Evolutionary conservation across 306 rosid genomes (phyloP), one percentile per base, ranked within the genome.

Genomic region (Trifolium fragiferum): DNA sequence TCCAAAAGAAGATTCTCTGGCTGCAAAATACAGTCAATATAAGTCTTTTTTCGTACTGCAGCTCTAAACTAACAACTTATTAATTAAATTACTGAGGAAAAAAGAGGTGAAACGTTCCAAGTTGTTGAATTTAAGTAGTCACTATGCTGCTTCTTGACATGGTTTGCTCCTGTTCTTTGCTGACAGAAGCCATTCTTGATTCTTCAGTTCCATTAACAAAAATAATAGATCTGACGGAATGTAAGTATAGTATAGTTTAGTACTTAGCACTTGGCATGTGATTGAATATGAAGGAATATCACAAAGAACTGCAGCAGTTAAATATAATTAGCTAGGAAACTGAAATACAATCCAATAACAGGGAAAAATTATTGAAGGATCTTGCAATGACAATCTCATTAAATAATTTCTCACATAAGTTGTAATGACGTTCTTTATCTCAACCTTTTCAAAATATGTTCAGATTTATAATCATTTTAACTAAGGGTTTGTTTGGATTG

Each of bases 161-260:
- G 40, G 89, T 76, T 76, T 94, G 98, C 84, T 88, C 97, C 68
- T 84, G 87, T 78, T 91, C 97, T 86, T 91, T 94, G 86, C 96
- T 86, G 57, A 66, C 80, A 59, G 88, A 68, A 70, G 98, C 96
- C 77, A 90, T 64, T 87, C 89, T 87, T 69, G 82, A 83, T 81
- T 94, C 96, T 81, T 91, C 97, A 49, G 92, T 89, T 78, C 90
- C 96, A 72, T 88, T 88, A 23, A 82, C 82, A 72, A 94, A 94
- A 81, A 94, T 84, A 73, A 94, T 86, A 79, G 98, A 94, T 84
- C 96, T 91, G 86, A 67, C 38, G 27, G 41, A 30, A 74, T 69
- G 72, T 47, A 77, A 49, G 49, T 30, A 62, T 72, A 65, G 74
- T 14, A 25, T 25, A 44, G 23, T 25, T 53, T 30, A 72, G 72